Evolutionary conservation across 148 eudicot genomes (phyloP).

Genomic region (Tetragonia tetragonoides): DNA sequence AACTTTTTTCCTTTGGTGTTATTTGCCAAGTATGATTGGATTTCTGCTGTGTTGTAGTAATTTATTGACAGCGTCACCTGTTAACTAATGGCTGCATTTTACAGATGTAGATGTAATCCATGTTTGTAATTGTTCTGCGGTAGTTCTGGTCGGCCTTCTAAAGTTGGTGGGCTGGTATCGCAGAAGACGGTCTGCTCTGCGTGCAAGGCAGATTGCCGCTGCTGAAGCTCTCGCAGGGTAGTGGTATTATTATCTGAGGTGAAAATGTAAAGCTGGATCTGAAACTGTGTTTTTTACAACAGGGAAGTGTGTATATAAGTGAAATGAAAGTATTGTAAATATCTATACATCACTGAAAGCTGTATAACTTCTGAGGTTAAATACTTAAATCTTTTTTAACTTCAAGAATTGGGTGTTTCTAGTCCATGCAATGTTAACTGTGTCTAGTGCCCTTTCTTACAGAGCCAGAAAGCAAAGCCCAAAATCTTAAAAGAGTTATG

Average conservation of each 20-base stretch:
- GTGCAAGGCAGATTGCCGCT: slow-evolving; percentile 23
- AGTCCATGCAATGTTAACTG: too few relatives aligned
- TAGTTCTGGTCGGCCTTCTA: slow-evolving; percentile 18
- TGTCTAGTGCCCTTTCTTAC: too few relatives aligned
- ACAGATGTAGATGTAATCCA: slow-evolving; percentile 21
- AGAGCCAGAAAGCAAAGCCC: too few relatives aligned
- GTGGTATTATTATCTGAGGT: not conserved
- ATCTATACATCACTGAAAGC: too few relatives aligned
- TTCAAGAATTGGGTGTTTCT: too few relatives aligned
- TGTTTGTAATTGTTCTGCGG: slow-evolving; percentile 18
- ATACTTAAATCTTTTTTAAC: too few relatives aligned
- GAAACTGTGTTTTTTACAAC: not conserved
- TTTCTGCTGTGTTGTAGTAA: not conserved
- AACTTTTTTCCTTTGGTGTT: not conserved
- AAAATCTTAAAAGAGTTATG: too few relatives aligned
- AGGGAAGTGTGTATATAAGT: not conserved
- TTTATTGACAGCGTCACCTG: not conserved
- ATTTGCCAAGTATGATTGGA: not conserved
- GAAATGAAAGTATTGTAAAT: not conserved
- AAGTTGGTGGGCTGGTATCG: slow-evolving; percentile 14
- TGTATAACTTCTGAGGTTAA: too few relatives aligned
- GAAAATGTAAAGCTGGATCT: not conserved
- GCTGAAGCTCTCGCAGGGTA: not conserved
- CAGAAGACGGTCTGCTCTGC: slow-evolving; percentile 23
- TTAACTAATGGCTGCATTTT: not conserved